Evolutionary conservation across 2,329 filamentous ascomycete species (phyloP).

Genomic region (Neurospora sp.): DNA sequence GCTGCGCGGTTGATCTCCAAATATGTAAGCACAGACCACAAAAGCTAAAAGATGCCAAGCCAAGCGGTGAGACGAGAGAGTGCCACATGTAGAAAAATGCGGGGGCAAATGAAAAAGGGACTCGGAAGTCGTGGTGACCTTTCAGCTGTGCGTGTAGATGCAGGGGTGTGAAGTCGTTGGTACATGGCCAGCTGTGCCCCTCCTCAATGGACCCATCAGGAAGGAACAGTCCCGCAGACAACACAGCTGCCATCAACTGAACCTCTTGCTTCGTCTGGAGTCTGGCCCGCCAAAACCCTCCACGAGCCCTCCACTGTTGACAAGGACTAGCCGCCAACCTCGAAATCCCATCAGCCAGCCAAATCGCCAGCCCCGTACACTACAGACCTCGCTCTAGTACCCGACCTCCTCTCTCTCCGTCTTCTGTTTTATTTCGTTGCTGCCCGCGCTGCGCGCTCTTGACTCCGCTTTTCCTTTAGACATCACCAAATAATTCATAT

Average conservation of each 20-base stretch:
- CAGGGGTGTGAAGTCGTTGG: background rate
- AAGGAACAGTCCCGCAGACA: background rate
- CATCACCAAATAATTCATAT: slow-evolving; percentile 9
- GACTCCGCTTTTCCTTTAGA: slow-evolving; percentile 9
- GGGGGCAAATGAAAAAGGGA: background rate
- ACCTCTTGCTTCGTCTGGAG: background rate
- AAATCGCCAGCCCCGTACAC: background rate
- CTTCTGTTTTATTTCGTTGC: slow-evolving; percentile 6
- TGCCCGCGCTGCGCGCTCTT: slow-evolving; percentile 20
- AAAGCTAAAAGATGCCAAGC: background rate
- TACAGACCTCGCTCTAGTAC: slow-evolving; percentile 1
- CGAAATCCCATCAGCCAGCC: background rate
- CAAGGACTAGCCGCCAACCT: background rate
- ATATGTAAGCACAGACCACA: background rate
- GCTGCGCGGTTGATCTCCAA: background rate
- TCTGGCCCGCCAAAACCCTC: background rate
- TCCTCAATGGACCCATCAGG: background rate
- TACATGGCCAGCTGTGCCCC: background rate
- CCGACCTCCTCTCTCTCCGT: slow-evolving; percentile 9
- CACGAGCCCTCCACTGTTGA: background rate
- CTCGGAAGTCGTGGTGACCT: background rate
- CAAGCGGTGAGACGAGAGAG: slow-evolving; percentile 2
- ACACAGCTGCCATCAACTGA: background rate
- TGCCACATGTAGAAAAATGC: background rate
- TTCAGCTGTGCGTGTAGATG: background rate